phyloP scores from a whole-genome alignment of 192 early-diverging fungal genomes.

The Pilaira anomala region DNA sequence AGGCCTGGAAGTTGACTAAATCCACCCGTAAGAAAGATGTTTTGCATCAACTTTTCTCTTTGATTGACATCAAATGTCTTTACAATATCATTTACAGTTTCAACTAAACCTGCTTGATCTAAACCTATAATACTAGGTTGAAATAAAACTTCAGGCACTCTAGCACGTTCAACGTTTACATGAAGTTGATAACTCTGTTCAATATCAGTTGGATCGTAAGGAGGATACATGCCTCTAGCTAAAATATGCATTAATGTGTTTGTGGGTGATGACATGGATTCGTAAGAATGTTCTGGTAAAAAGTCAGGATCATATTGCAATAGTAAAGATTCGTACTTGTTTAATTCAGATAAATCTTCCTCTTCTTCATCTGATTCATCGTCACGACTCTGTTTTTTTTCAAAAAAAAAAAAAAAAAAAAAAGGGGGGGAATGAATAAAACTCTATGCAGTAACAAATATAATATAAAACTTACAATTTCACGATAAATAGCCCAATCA shows the following conservation, averaged over 20 bases:
- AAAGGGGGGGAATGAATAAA: no score
- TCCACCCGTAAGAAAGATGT: slow-evolving; percentile 80
- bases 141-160: slow-evolving; percentile 89
- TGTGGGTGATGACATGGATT: slow-evolving; percentile 57
- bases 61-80: slow-evolving; percentile 50
- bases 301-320: slow-evolving; percentile 73
- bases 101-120: slow-evolving; percentile 85
- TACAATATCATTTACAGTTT: slow-evolving; percentile 66
- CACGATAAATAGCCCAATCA: slow-evolving; percentile 90
- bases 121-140: slow-evolving; percentile 82
- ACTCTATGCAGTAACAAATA: not conserved
- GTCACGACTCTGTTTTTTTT: slow-evolving; percentile 70
- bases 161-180: slow-evolving; percentile 85
- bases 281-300: slow-evolving; percentile 67
- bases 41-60: slow-evolving; percentile 49
- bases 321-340: slow-evolving; percentile 69
- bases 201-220: slow-evolving; percentile 61
- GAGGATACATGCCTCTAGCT: slow-evolving; percentile 54
- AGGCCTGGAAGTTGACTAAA: slow-evolving; percentile 65
- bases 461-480: slow-evolving; percentile 61
- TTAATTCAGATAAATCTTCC: slow-evolving; percentile 64
- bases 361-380: slow-evolving; percentile 82
- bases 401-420: no score
- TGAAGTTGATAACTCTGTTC: slow-evolving; percentile 78
- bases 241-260: slow-evolving; percentile 75